Evolutionary conservation across 208 protist species (phyloP), one percentile per base, ranked within the genome.

Genomic region (Trypanosoma cruzi): DNA sequence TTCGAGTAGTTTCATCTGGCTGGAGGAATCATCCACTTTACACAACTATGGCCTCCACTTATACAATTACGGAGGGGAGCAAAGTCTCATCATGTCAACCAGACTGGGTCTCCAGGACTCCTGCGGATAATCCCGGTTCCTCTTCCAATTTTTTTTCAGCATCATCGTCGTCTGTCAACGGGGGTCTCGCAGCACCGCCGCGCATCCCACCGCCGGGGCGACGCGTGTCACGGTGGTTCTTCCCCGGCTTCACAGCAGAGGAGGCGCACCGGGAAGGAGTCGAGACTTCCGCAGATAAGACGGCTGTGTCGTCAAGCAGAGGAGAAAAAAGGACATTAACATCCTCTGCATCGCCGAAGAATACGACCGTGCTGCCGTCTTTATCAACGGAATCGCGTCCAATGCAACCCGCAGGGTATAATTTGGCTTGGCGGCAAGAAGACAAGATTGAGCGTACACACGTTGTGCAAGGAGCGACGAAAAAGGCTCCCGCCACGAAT

Each of bases 211-310:
- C 53, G 24, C 75, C 75, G 4, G 28, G 28, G 6, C 62, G 70
- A 11, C 63, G 72, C 49, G 75, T 81, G 64, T 20, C 60, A 13
- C 75, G 70, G 4, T 81, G 75, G 69, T 81, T 77, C 36, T 73
- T 81, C 24, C 69, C 75, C 2, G 75, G 68, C n/a, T 63, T 76
- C 13, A 68, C 58, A 8, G 2, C n/a, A 2, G 31, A 60, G 26
- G 59, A 55, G 37, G 55, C 31, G 32, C 48, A 52, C 18, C 18
- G 2, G 7, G 48, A 24, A 11, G 48, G 22, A 22, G 48, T 28
- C 48, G 22, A 26, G 16, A 6, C 48, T 11, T 2, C 40, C 1
- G 40, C 40, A 44, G 3, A 4, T 4, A 44, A 44, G 18, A 3
- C 8, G 40, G 8, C 40, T 7, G 40, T 14, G 8, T 3, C 40